Evolutionary conservation across 1,284 basidiomycete species (phyloP).

Genomic region (Xanthoconium separans): DNA sequence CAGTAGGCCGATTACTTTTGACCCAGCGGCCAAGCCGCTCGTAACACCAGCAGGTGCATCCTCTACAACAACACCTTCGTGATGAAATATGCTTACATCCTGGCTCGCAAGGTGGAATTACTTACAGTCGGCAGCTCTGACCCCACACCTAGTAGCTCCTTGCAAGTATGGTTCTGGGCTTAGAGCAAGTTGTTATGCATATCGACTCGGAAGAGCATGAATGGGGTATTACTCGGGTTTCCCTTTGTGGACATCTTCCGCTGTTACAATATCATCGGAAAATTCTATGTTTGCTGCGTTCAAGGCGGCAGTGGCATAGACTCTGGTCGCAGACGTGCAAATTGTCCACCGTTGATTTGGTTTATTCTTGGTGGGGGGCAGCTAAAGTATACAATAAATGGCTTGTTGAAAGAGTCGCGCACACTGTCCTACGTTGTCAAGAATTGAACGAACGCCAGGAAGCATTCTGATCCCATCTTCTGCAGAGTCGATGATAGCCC

Average conservation of each 20-base stretch:
- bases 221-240: slow-evolving; percentile 64
- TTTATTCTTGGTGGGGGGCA: slow-evolving; percentile 41
- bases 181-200: slow-evolving; percentile 28
- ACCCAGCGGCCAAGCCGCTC: slow-evolving; percentile 76
- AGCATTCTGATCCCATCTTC: slow-evolving; percentile 60
- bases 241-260: slow-evolving; percentile 76
- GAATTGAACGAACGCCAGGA: slow-evolving; percentile 56
- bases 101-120: slow-evolving; percentile 2
- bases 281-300: slow-evolving; percentile 49
- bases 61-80: slow-evolving; percentile 75
- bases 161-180: slow-evolving; percentile 85
- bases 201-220: slow-evolving; percentile 3
- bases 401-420: not conserved
- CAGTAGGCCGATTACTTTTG: slow-evolving; percentile 74
- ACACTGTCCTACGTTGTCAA: slow-evolving; percentile 45
- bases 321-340: slow-evolving; percentile 65
- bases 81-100: slow-evolving; percentile 9
- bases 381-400: slow-evolving; percentile 33
- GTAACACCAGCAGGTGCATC: slow-evolving; percentile 82
- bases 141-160: slow-evolving; percentile 63
- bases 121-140: slow-evolving; percentile 59
- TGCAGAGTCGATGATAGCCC: slow-evolving; percentile 59
- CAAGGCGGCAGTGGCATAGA: slow-evolving; percentile 57
- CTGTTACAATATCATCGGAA: slow-evolving; percentile 70
- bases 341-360: slow-evolving; percentile 65